phyloP scores from a whole-genome alignment of 2,329 filamentous ascomycete species.

The Trichoderma arundinaceum region DNA sequence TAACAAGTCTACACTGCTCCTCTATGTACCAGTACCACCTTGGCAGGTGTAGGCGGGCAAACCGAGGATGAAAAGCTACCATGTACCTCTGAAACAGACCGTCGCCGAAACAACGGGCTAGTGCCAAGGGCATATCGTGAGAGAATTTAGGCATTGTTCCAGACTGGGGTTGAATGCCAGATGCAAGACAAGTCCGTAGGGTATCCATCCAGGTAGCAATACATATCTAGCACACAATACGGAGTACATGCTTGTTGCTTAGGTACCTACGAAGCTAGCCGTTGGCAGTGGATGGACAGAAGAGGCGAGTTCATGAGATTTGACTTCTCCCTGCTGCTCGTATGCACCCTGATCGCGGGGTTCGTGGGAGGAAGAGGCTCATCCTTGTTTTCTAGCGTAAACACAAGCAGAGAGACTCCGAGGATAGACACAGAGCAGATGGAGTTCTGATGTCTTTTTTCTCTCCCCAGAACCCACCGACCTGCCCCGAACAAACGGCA shows the following conservation, averaged over 20 bases:
- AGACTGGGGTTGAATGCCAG: conserved; percentile 31
- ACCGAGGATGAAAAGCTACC: not conserved
- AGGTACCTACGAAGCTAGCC: not conserved
- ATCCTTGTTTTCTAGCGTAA: too few species aligned
- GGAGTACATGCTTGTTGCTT: conserved; percentile 4
- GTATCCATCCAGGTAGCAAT: conserved; percentile 28
- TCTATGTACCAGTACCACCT: not conserved
- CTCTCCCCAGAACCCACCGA: conserved; percentile 5
- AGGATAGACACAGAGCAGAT: not conserved
- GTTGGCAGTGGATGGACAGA: not conserved
- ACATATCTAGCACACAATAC: conserved; percentile 6
- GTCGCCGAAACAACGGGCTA: conserved; percentile 16
- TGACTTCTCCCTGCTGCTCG: not conserved
- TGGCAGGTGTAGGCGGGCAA: not conserved
- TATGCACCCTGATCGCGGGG: not conserved
- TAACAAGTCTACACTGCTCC: too few species aligned
- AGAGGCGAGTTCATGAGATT: not conserved
- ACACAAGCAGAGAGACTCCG: too few species aligned
- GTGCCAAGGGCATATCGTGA: conserved; percentile 22
- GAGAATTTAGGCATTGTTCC: conserved; percentile 31
- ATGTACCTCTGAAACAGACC: conserved; percentile 28
- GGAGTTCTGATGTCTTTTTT: not conserved
- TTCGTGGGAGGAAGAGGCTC: not conserved
- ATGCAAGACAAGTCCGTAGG: conserved; percentile 7
- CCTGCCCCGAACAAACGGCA: conserved; percentile 19